Evolutionary conservation across 768 basidiomycete genomes (phyloP), one percentile per base, ranked within the genome.

Genomic region (Flagelloscypha sp.): DNA sequence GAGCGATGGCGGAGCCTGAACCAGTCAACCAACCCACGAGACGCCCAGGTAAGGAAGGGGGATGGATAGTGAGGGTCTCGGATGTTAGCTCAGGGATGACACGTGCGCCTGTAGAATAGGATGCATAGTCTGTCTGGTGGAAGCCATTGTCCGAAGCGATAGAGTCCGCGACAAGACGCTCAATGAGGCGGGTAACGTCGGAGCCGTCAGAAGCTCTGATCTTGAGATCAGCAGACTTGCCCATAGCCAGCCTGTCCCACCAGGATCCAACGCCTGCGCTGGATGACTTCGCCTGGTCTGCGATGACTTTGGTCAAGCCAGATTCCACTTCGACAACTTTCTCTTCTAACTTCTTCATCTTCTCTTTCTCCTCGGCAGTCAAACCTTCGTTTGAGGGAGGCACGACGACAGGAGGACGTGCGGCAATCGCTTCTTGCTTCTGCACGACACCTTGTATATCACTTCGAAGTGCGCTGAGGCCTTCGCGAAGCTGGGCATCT

Each of bases 61-160:
- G 79, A 17, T 63, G 64, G 37, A 88, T 58, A 47, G 84, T 78
- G 38, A 80, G 72, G 5, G 88, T 85, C n/a, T 70, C 65, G 27
- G 82, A 82, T 1, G 94, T 97, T 41, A 94, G 73, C 2, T 72
- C 70, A 0, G 90, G 89, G 29, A 95, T 79, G 42, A 89, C 65
- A 1, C 74, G 65, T 2, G 76, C 94, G 3, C 94, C 94, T 5
- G 74, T 76, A 10, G 87, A 84, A 54, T 80, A 79, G 4, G 89
- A 62, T 0, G 95, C 94, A 49, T 75, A 93, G 57, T 99, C 94
- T 0, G 84, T 65, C 27, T 76, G 78, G 1, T 78, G 56, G n/a
- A 60, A 66, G 52, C 97, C 94, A 55, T 86, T 88, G 24, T 61
- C 61, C 16, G 76, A 70, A 40, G 74, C 72, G 13, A 63, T 68